Evolutionary conservation across 768 basidiomycete species (phyloP), one percentile per base, ranked within the genome.

Genomic region (Rickenella mellea): DNA sequence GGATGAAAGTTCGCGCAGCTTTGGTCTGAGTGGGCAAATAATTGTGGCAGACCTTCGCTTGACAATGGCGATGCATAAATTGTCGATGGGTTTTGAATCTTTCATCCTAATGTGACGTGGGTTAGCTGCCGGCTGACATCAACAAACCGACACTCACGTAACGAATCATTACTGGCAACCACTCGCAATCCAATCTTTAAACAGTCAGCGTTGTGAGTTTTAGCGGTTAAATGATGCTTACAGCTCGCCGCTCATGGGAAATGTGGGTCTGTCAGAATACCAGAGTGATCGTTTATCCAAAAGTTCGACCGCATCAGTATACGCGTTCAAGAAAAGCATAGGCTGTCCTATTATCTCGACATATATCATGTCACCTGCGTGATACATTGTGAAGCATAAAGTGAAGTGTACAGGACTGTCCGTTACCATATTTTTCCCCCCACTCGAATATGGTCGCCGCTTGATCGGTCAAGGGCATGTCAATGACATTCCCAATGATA

Each of bases 231-330:
- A n/a, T n/a, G n/a, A n/a, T n/a, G n/a, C 44, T 12, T 35, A 47
- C 46, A 47, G 33, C 24, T 46, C 41, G 21, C 14, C 14, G 27
- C 31, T 19, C 48, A 59, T 51, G 4, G 52, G 46, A 35, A 58
- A 45, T 10, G 30, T 20, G 1, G 57, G 57, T 14, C 60, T 50
- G 22, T 56, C 56, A 2, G 61, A 60, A 47, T 61, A 61, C 39
- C 55, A 53, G 24, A 45, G 31, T 37, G 56, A 56, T 43, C 53
- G 50, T 49, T 57, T 56, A 33, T 61, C 57, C 19, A 61, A 37
- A 32, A 62, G 29, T 14, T 62, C 60, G 9, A 48, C 27, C 3
- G 60, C 60, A 20, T 48, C 47, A 30, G 49, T 36, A 2, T 48
- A 24, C 5, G 55, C 52, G 21, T 57, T 55, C 32, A 59, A 48